These are phyloP conservation scores for Suhomyces kilbournensis DNA, from an alignment of 805 yeast species.

Conservation along the genomic window DNA sequence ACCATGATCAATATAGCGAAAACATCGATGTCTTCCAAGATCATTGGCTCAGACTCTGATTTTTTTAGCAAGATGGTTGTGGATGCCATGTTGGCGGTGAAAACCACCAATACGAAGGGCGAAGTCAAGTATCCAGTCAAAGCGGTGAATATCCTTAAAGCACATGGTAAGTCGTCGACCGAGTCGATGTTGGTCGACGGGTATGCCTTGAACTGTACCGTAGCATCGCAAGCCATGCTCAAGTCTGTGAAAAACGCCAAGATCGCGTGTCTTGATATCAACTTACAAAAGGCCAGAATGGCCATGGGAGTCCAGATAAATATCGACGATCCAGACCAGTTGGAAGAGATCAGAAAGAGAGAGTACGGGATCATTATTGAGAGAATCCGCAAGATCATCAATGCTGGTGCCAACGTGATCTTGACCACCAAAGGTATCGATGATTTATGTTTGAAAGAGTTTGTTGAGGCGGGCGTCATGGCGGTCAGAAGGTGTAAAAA, in stretches of 20 bases:
- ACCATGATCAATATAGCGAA: conserved; percentile 88
- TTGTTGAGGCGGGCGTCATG: conserved; percentile 88
- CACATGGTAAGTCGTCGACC: conserved; percentile 89
- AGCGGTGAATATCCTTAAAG: conserved; percentile 93
- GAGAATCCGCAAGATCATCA: conserved; percentile 74
- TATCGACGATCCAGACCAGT: conserved; percentile 94
- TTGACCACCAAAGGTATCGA: conserved; percentile 94
- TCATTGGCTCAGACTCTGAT: conserved; percentile 90
- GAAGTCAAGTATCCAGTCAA: conserved; percentile 92
- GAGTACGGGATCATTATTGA: conserved; percentile 85
- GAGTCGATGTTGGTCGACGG: conserved; percentile 90
- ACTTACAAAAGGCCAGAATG: conserved; percentile 94
- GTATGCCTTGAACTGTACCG: conserved; percentile 93
- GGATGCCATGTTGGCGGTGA: conserved; percentile 92
- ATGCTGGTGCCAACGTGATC: conserved; percentile 89
- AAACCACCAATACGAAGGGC: conserved; percentile 83
- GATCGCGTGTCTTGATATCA: conserved; percentile 86
- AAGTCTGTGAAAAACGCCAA: conserved; percentile 67
- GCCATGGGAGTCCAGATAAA: conserved; percentile 97
- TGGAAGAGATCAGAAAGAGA: conserved; percentile 86
- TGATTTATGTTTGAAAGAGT: conserved; percentile 85
- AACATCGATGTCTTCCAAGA: conserved; percentile 95
- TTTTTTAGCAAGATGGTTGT: conserved; percentile 90
- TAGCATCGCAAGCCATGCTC: conserved; percentile 96
- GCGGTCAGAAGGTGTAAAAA: conserved; percentile 96